These are phyloP conservation scores for Paracoccidioides brasiliensis DNA, from an alignment of 2,329 filamentous ascomycete genomes.

Conservation along the genomic window DNA sequence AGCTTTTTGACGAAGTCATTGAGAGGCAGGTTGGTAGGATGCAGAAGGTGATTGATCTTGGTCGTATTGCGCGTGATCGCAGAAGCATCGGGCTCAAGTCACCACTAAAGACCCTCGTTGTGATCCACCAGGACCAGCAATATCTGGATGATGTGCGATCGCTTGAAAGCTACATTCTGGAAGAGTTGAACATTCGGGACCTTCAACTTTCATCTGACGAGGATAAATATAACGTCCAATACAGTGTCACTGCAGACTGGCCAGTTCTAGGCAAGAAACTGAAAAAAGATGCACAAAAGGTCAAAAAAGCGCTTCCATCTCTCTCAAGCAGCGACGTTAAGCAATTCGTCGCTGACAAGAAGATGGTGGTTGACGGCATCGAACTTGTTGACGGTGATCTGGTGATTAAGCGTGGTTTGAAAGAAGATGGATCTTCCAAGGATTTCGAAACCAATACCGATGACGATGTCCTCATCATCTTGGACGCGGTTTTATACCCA, in stretches of 20 bases:
- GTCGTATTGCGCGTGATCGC: constrained; percentile 72
- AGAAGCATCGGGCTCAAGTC: constrained; percentile 77
- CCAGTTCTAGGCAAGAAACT: constrained; percentile 91
- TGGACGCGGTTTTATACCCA: constrained; percentile 71
- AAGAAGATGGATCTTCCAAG: constrained; percentile 56
- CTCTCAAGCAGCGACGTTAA: constrained; percentile 73
- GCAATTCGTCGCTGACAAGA: constrained; percentile 57
- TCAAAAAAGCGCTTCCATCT: constrained; percentile 76
- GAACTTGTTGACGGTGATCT: constrained; percentile 70
- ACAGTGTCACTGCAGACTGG: constrained; percentile 84
- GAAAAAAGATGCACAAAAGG: constrained; percentile 83
- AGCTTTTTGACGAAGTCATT: constrained; percentile 74
- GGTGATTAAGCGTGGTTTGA: constrained; percentile 65
- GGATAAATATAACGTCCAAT: constrained; percentile 80
- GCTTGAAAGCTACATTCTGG: constrained; percentile 73
- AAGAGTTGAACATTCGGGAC: constrained; percentile 84
- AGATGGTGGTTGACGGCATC: constrained; percentile 76
- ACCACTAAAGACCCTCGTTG: constrained; percentile 75
- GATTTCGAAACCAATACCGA: constrained; percentile 79
- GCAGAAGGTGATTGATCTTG: constrained; percentile 91
- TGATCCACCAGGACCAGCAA: constrained; percentile 70
- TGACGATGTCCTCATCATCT: constrained; percentile 76
- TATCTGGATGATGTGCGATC: constrained; percentile 80
- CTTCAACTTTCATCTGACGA: constrained; percentile 77
- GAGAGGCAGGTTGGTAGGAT: constrained; percentile 80